phyloP scores from a whole-genome alignment of 2,329 filamentous ascomycete species.

The Blumeria hordei region DNA sequence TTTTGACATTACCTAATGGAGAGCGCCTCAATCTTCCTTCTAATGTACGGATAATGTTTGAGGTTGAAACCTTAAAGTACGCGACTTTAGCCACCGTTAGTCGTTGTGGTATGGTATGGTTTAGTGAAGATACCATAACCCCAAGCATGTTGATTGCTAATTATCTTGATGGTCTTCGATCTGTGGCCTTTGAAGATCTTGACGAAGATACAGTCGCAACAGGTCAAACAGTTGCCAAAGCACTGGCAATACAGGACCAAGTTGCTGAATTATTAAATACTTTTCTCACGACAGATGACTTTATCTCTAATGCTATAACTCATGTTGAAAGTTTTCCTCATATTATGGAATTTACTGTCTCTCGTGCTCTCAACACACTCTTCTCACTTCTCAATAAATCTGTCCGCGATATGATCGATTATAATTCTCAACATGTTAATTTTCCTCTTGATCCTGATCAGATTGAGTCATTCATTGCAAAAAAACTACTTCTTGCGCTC shows the following conservation, averaged over 20 bases:
- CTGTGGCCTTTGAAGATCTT: slow-evolving; percentile 73
- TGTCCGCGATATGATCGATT: slow-evolving; percentile 79
- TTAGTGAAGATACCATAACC: slow-evolving; percentile 92
- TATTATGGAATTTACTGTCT: slow-evolving; percentile 95
- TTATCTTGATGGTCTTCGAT: slow-evolving; percentile 65
- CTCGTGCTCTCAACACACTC: slow-evolving; percentile 71
- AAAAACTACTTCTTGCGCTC: slow-evolving; percentile 77
- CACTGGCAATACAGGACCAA: slow-evolving; percentile 52
- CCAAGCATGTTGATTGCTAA: slow-evolving; percentile 79
- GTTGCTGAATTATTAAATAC: slow-evolving; percentile 58
- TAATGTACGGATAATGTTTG: slow-evolving; percentile 98
- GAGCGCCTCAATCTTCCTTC: slow-evolving; percentile 84
- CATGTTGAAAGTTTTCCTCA: slow-evolving; percentile 62
- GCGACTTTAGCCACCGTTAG: slow-evolving; percentile 95
- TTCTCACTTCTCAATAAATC: slow-evolving; percentile 93
- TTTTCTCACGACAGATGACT: slow-evolving; percentile 54
- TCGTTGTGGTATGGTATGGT: slow-evolving; percentile 99
- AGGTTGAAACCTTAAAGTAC: slow-evolving; percentile 94
- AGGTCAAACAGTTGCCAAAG: slow-evolving; percentile 53
- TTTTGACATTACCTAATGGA: slow-evolving; percentile 88
- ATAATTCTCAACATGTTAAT: slow-evolving; percentile 82
- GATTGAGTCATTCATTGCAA: slow-evolving; percentile 68
- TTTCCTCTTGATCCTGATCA: slow-evolving; percentile 83
- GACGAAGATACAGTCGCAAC: slow-evolving; percentile 72
- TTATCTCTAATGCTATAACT: slow-evolving; percentile 54